phyloP scores from a whole-genome alignment of 2,329 filamentous ascomycete genomes.

The Penicillium vulpinum region DNA sequence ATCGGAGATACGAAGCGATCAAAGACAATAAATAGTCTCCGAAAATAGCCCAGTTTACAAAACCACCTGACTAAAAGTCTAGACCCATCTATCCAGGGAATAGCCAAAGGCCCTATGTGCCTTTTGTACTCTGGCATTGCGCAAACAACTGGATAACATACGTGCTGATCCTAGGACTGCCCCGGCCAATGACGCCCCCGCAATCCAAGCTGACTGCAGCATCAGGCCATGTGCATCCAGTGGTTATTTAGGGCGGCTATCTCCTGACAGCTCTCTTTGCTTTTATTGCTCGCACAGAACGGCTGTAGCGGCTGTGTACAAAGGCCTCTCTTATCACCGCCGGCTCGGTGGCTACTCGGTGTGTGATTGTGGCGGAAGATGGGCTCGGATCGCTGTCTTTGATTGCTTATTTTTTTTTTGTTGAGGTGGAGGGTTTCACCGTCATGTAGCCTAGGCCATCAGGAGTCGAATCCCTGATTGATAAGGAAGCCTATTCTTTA shows the following conservation, averaged over 20 bases:
- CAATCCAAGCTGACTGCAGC: neutral
- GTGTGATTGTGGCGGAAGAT: slow-evolving; percentile 23
- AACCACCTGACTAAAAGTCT: neutral
- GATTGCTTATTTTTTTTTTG: slow-evolving; percentile 15
- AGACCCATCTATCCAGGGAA: neutral
- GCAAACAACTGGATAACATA: slow-evolving; percentile 2
- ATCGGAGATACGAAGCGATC: neutral
- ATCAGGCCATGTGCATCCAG: slow-evolving; percentile 8
- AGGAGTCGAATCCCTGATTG: neutral
- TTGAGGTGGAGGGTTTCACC: neutral
- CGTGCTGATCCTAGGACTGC: neutral
- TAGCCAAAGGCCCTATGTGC: neutral
- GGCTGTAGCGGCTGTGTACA: slow-evolving; percentile 20
- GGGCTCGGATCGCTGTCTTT: slow-evolving; percentile 17
- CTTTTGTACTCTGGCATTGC: neutral
- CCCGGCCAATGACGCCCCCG: slow-evolving; percentile 1
- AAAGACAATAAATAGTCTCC: neutral
- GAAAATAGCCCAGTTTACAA: neutral
- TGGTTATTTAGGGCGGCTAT: slow-evolving; percentile 14
- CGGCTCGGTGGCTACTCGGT: slow-evolving; percentile 9
- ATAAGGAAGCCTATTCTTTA: neutral
- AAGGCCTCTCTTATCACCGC: slow-evolving; percentile 14
- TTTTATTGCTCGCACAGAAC: slow-evolving; percentile 10
- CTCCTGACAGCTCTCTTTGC: slow-evolving; percentile 22
- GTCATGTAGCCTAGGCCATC: neutral